phyloP scores from a whole-genome alignment of 306 rosid genomes.

The Vicia faba region DNA sequence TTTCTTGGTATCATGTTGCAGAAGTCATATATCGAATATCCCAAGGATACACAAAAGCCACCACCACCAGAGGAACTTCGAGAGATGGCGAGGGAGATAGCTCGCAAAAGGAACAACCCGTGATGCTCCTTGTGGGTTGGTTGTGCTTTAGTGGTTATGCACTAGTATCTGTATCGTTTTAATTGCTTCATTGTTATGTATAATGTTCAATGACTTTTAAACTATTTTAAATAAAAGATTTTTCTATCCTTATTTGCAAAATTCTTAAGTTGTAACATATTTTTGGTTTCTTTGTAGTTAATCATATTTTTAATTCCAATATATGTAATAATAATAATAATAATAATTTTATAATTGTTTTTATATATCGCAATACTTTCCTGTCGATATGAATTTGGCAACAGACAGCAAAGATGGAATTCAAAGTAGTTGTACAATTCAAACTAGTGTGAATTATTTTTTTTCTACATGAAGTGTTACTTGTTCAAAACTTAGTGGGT shows the following conservation, averaged over 20 bases:
- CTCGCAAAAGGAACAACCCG: constrained; percentile 57
- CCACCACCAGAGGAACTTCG: constrained; percentile 81
- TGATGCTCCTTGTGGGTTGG: constrained; percentile 41
- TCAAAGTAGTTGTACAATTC: neutral
- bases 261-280: neutral
- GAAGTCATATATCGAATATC: constrained; percentile 74
- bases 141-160: constrained; percentile 11
- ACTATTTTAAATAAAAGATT: constrained; percentile 15
- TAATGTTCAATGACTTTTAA: constrained; percentile 22
- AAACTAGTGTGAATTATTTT: neutral
- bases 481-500: neutral
- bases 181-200: constrained; percentile 3
- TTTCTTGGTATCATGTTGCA: constrained; percentile 35
- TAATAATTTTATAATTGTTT: neutral
- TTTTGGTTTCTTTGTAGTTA: neutral
- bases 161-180: constrained; percentile 1
- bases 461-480: neutral
- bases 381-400: neutral
- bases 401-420: neutral
- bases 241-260: neutral
- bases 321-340: neutral
- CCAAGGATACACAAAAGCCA: constrained; percentile 71
- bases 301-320: neutral
- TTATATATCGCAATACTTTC: neutral
- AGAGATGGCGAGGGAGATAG: constrained; percentile 77